Evolutionary conservation across 2,329 filamentous ascomycete species (phyloP).

Genomic region (Didymella segeticola): DNA sequence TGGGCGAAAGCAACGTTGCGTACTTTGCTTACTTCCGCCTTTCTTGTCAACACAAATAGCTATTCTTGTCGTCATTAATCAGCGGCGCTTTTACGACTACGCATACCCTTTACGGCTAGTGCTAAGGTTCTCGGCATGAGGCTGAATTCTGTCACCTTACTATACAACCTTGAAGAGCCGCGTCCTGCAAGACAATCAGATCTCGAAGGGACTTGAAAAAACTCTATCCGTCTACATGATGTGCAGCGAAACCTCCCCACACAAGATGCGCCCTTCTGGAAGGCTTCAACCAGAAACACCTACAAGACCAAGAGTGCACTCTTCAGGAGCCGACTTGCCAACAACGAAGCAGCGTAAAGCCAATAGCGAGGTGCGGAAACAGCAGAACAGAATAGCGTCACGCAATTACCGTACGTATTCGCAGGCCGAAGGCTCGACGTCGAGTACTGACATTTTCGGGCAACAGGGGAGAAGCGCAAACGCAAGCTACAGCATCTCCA

Average conservation of each 20-base stretch:
- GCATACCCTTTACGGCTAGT: slow-evolving; percentile 24
- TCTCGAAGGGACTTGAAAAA: background rate
- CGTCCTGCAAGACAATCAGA: slow-evolving; percentile 17
- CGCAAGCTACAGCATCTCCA: slow-evolving; percentile 47
- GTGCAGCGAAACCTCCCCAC: background rate
- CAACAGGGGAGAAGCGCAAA: slow-evolving; percentile 46
- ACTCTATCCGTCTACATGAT: background rate
- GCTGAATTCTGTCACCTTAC: slow-evolving; percentile 15
- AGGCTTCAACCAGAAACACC: slow-evolving; percentile 15
- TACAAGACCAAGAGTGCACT: slow-evolving; percentile 11
- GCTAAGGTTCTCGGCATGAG: slow-evolving; percentile 16
- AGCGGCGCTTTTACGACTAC: slow-evolving; percentile 30
- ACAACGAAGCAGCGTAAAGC: slow-evolving; percentile 40
- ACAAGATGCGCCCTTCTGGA: slow-evolving; percentile 26
- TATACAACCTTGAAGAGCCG: slow-evolving; percentile 28
- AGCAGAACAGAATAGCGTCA: slow-evolving; percentile 48
- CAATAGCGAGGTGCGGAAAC: slow-evolving; percentile 48
- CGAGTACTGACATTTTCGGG: background rate
- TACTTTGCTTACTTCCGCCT: slow-evolving; percentile 25
- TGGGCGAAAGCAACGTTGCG: background rate
- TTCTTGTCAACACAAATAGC: slow-evolving; percentile 18
- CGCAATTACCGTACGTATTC: slow-evolving; percentile 44
- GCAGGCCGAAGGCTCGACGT: background rate
- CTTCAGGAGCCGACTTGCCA: slow-evolving; percentile 16
- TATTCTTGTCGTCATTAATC: slow-evolving; percentile 41